Evolutionary conservation across 495 filamentous ascomycete species (phyloP).

Genomic region (Aspergillus nanangensis): DNA sequence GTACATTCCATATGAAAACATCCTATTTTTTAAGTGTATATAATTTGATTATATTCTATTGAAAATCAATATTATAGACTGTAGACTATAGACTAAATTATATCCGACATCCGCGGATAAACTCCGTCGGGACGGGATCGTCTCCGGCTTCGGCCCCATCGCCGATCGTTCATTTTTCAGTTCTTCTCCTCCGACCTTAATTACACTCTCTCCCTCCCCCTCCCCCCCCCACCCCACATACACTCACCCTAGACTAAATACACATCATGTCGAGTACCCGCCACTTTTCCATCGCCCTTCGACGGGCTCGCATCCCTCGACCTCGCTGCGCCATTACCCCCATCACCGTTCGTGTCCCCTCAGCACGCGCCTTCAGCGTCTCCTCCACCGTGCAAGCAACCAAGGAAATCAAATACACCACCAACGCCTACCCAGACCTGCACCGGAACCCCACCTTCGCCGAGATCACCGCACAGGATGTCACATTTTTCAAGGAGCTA

Average conservation of each 20-base stretch:
- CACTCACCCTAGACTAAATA: too few relatives aligned
- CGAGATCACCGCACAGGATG: constrained; percentile 67
- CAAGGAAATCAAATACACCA: constrained; percentile 68
- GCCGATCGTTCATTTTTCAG: background rate
- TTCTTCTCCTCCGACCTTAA: background rate
- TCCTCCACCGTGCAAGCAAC: constrained; percentile 25
- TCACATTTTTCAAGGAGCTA: constrained; percentile 70
- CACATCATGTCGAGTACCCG: constrained; percentile 35
- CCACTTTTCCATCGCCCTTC: constrained; percentile 34
- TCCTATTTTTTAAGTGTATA: too few relatives aligned
- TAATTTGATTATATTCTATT: too few relatives aligned
- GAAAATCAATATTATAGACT: too few relatives aligned
- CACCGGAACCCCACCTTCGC: constrained; percentile 71
- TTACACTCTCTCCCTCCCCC: constrained; percentile 1
- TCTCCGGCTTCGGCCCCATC: background rate
- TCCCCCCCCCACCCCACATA: constrained; percentile 1
- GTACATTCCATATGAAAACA: too few relatives aligned
- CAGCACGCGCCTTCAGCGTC: constrained; percentile 30
- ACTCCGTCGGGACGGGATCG: background rate
- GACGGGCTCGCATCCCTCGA: constrained; percentile 34
- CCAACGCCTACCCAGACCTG: constrained; percentile 78
- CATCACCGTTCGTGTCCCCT: background rate
- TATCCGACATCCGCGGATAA: too few relatives aligned
- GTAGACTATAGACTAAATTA: too few relatives aligned
- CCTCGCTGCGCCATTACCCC: constrained; percentile 15